A percentile compares a stretch with the other conserved stretches of the same genome.
phyloP scores from a whole-genome alignment of 1,284 basidiomycete species.

The Papiliotrema flavescens region DNA sequence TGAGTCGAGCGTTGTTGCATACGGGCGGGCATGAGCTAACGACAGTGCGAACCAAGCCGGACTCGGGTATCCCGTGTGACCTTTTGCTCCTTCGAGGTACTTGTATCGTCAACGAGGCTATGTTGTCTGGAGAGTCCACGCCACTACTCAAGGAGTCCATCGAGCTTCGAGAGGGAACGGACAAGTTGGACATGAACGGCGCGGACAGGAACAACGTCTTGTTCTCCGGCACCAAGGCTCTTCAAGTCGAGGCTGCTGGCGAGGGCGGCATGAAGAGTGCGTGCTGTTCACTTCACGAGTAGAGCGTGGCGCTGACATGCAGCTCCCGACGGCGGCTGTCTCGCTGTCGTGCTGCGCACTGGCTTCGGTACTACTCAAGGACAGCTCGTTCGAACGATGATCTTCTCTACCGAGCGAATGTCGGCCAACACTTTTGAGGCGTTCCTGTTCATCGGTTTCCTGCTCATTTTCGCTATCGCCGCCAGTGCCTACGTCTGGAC shows the following conservation, averaged over 20 bases:
- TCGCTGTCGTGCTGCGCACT: slow-evolving; percentile 87
- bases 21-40: background rate
- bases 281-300: slow-evolving; percentile 7
- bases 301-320: slow-evolving; percentile 1
- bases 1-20: slow-evolving; percentile 10
- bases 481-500: slow-evolving; percentile 96
- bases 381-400: slow-evolving; percentile 93
- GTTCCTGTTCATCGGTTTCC: slow-evolving; percentile 93
- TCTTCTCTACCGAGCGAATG: slow-evolving; percentile 90
- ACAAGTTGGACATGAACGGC: slow-evolving; percentile 76
- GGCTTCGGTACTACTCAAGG: slow-evolving; percentile 96
- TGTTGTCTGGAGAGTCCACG: slow-evolving; percentile 95
- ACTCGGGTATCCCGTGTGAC: slow-evolving; percentile 86
- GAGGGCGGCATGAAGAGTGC: slow-evolving; percentile 41
- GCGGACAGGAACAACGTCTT: slow-evolving; percentile 81
- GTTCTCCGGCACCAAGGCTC: slow-evolving; percentile 90
- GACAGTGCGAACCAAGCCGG: slow-evolving; percentile 66
- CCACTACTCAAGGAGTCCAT: slow-evolving; percentile 90
- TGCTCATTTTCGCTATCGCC: slow-evolving; percentile 91
- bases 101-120: slow-evolving; percentile 93
- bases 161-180: slow-evolving; percentile 70
- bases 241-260: slow-evolving; percentile 62
- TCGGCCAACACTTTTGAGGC: slow-evolving; percentile 90
- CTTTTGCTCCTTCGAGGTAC: slow-evolving; percentile 82
- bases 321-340: slow-evolving; percentile 83